Evolutionary conservation across 257 asterid species (phyloP), one percentile per base, ranked within the genome.

Genomic region (Salvia hispanica): DNA sequence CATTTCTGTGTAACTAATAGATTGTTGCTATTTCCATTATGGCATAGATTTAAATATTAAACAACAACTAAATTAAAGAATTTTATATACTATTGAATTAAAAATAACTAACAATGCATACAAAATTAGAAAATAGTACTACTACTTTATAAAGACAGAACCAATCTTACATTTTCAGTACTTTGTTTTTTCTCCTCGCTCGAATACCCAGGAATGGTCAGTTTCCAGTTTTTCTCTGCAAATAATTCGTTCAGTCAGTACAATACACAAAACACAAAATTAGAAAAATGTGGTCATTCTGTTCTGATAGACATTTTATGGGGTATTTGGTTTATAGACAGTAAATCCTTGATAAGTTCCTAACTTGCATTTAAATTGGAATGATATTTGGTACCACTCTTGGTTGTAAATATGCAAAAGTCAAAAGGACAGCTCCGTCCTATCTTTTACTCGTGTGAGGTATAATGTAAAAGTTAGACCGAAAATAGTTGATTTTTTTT

Each of bases 191-290:
- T 84, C 74, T 81, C 95, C 71, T 94, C 97, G 33, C 89, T 84
- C 34, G 96, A 88, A 79, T 75, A 94, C 67, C 95, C 99, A 39
- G 99, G 99, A 72, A 93, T 66, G 8, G 82, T 84, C 82, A 91
- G 75, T 7, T 87, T 81, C 94, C 85, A 88, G 79, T 91, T 85
- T 81, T 85, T 94, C 88, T 94, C 99, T 94, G 99, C 79, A 81
- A 78, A 73, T 15, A 53, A 33, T 62, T 36, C 67, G 69, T 33
- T 44, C 61, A 18, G 76, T 79, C 69, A 81, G 77, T 67, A 54
- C 44, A 61, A 52, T 43, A 58, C 14, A 25, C 31, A 69, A 59
- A 68, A 54, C 72, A 57, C 31, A 51, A 37, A 33, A 62, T 56
- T 39, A 59, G 58, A 53, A 9, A 40, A 68, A 37, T 13, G 36